A percentile compares a stretch with the other conserved stretches of the same genome.
phyloP scores from a whole-genome alignment of 1,284 basidiomycete species.

The Tylopilus sp. region DNA sequence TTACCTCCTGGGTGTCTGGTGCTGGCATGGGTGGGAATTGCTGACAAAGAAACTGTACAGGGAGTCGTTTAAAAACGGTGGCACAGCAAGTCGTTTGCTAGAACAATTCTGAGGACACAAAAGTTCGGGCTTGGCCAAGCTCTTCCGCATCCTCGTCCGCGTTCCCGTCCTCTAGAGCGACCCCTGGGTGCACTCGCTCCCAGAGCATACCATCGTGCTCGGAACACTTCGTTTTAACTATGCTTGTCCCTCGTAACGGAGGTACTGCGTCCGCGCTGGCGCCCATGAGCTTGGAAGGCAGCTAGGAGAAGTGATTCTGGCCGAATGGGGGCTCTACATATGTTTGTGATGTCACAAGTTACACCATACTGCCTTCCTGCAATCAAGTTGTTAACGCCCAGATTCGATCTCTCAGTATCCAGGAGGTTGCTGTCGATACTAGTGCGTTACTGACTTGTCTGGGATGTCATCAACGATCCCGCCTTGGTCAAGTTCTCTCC shows the following conservation, averaged over 20 bases:
- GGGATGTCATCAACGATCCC: too few species aligned
- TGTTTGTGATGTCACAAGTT: neutral
- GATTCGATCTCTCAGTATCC: neutral
- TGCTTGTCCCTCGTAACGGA: slow-evolving; percentile 43
- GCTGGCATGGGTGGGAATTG: slow-evolving; percentile 20
- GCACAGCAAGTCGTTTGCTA: slow-evolving; percentile 13
- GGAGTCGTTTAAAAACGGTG: slow-evolving; percentile 6
- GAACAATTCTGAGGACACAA: slow-evolving; percentile 76
- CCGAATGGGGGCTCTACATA: slow-evolving; percentile 26
- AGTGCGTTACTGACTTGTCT: too few species aligned
- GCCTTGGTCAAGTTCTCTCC: too few species aligned
- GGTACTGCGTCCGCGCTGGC: slow-evolving; percentile 53
- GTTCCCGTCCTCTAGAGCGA: slow-evolving; percentile 83
- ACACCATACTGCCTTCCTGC: neutral
- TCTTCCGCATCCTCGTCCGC: slow-evolving; percentile 80
- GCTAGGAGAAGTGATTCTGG: slow-evolving; percentile 29
- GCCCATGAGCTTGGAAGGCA: slow-evolving; percentile 31
- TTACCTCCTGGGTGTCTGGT: too few species aligned
- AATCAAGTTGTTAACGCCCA: neutral
- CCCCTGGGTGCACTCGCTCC: slow-evolving; percentile 36
- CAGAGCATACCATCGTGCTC: slow-evolving; percentile 33
- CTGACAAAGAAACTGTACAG: slow-evolving; percentile 21
- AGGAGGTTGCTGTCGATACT: neutral
- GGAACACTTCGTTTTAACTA: slow-evolving; percentile 41
- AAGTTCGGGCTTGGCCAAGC: slow-evolving; percentile 81